Evolutionary conservation across 2,329 filamentous ascomycete species (phyloP).

Genomic region (Sphaerulina vaccinii): DNA sequence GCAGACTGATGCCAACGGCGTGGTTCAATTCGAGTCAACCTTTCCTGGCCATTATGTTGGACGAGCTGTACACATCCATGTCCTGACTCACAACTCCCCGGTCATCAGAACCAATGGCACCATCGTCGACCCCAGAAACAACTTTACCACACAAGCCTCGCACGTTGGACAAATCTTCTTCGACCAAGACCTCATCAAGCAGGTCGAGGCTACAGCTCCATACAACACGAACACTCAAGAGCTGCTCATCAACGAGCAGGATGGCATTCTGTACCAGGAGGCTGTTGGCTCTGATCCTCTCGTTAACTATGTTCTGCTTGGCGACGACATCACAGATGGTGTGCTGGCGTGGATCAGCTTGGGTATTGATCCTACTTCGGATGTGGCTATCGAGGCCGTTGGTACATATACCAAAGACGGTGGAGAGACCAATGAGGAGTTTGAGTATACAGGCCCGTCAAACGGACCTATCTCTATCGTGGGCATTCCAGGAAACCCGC

Average conservation of each 20-base stretch:
- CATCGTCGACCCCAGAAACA: slow-evolving; percentile 43
- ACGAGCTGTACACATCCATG: slow-evolving; percentile 45
- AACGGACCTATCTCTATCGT: neutral
- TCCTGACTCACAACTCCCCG: slow-evolving; percentile 38
- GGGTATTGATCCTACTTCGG: slow-evolving; percentile 46
- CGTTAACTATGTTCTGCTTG: slow-evolving; percentile 58
- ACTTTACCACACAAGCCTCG: slow-evolving; percentile 43
- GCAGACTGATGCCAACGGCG: slow-evolving; percentile 43
- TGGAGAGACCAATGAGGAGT: slow-evolving; percentile 26
- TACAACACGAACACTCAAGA: slow-evolving; percentile 46
- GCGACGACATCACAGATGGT: slow-evolving; percentile 53
- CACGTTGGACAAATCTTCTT: slow-evolving; percentile 67
- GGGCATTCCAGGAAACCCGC: neutral
- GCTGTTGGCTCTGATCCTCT: slow-evolving; percentile 55
- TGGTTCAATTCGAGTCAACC: slow-evolving; percentile 45
- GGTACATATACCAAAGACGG: slow-evolving; percentile 23
- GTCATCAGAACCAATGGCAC: slow-evolving; percentile 49
- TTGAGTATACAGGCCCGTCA: slow-evolving; percentile 1
- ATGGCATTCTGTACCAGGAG: slow-evolving; percentile 50
- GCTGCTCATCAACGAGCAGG: slow-evolving; percentile 54
- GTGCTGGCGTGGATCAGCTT: slow-evolving; percentile 56
- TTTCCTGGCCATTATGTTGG: slow-evolving; percentile 48
- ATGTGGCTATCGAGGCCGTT: slow-evolving; percentile 19
- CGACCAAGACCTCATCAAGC: slow-evolving; percentile 57
- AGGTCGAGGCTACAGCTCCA: slow-evolving; percentile 51